A percentile compares a stretch with the other conserved stretches of the same genome.
Evolutionary conservation across 257 asterid genomes (phyloP).

Genomic region (Solanum appendiculatum): DNA sequence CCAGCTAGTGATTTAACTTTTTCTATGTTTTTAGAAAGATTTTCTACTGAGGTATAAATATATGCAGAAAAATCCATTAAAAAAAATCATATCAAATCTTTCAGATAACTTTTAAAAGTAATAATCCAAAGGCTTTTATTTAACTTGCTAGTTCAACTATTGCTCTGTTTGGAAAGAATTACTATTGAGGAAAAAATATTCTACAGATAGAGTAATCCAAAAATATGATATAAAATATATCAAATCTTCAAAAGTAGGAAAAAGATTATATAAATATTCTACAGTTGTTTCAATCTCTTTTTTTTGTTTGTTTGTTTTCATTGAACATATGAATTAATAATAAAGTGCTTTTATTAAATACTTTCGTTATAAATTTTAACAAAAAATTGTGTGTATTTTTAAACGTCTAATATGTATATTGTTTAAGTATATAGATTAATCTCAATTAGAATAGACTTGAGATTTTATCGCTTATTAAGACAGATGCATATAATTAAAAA

Average conservation of each 20-base stretch:
- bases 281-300: background rate
- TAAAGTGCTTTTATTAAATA: background rate
- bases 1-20: background rate
- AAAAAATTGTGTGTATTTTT: too few relatives aligned
- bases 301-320: too few relatives aligned
- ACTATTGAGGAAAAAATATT: background rate
- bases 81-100: background rate
- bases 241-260: background rate
- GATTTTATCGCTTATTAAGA: too few relatives aligned
- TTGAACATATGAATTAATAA: background rate
- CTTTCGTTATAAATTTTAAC: too few relatives aligned
- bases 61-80: background rate
- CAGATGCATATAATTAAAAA: too few relatives aligned
- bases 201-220: background rate
- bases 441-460: background rate
- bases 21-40: background rate
- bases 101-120: background rate
- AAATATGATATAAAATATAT: background rate
- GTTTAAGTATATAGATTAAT: too few relatives aligned
- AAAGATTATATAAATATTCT: background rate
- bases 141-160: background rate
- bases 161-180: background rate
- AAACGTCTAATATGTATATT: background rate
- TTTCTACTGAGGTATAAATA: background rate
- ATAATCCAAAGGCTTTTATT: background rate